These are phyloP conservation scores for Fraxinus angustifolia DNA, from an alignment of 305 asterid genomes.

Conservation along the genomic window DNA sequence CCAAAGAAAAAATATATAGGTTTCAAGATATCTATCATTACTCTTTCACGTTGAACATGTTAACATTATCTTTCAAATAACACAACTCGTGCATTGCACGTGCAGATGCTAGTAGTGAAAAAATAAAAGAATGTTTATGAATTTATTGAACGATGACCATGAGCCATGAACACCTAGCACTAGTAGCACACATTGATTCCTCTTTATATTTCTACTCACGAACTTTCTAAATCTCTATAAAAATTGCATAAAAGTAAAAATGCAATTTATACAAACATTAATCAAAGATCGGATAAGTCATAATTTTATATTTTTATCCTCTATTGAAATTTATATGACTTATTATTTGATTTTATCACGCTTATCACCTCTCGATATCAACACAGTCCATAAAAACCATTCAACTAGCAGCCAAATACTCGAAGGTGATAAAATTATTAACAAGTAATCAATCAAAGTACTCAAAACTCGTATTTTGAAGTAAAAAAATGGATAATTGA, in stretches of 20 bases:
- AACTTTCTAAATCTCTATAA: not conserved
- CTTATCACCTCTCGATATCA: not conserved
- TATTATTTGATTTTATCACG: not conserved
- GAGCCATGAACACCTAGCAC: no score
- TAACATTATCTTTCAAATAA: no score
- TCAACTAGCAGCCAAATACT: not conserved
- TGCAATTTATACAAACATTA: not conserved
- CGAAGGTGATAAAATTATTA: not conserved
- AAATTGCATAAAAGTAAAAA: not conserved
- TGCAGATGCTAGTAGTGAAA: no score
- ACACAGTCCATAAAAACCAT: not conserved
- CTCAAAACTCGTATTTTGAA: not conserved
- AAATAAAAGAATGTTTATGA: no score
- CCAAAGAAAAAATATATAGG: no score
- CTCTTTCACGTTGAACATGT: no score
- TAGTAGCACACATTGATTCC: no score
- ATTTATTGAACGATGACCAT: no score
- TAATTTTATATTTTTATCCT: not conserved
- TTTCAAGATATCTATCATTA: no score
- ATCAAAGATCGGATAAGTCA: not conserved
- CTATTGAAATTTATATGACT: not conserved
- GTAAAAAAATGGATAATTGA: not conserved
- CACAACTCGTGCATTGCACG: no score
- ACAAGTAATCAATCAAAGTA: not conserved
- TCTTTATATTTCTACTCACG: not conserved